A percentile compares a stretch with the other conserved stretches of the same genome.
Conservation (phyloP, 2,329 filamentous ascomycete genomes). For the Phaeosphaeria sp. region DNA sequence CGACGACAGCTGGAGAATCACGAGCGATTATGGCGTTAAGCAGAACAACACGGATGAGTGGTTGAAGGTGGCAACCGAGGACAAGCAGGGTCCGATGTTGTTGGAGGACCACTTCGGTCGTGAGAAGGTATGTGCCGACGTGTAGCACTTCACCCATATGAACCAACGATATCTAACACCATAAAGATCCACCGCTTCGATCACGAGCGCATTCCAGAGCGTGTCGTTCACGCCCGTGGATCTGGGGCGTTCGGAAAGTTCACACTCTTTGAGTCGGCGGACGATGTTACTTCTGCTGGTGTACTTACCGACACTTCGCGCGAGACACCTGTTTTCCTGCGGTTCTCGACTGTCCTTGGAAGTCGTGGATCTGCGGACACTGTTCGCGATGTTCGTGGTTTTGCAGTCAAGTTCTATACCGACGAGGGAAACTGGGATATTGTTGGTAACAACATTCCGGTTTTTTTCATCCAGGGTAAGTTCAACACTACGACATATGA, state of each 20-base stretch:
- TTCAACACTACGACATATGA: background rate
- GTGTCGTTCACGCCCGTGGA: slow-evolving; percentile 72
- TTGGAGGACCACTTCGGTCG: slow-evolving; percentile 75
- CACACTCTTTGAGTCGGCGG: slow-evolving; percentile 68
- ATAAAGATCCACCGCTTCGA: slow-evolving; percentile 77
- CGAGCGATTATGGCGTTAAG: slow-evolving; percentile 79
- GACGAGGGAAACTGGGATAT: slow-evolving; percentile 80
- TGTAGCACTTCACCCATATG: background rate
- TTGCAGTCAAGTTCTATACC: slow-evolving; percentile 80
- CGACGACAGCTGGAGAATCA: slow-evolving; percentile 65
- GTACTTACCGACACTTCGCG: slow-evolving; percentile 73
- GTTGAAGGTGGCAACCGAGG: slow-evolving; percentile 69
- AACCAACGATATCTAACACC: slow-evolving; percentile 8
- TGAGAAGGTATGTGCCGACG: slow-evolving; percentile 67
- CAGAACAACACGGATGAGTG: slow-evolving; percentile 78
- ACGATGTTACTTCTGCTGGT: slow-evolving; percentile 68
- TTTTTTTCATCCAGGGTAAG: slow-evolving; percentile 73
- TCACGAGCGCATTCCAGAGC: slow-evolving; percentile 73
- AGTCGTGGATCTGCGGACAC: slow-evolving; percentile 80
- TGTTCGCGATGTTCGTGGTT: slow-evolving; percentile 82
- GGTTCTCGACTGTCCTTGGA: slow-evolving; percentile 80
- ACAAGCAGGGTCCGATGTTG: slow-evolving; percentile 70
- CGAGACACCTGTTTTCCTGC: slow-evolving; percentile 71
- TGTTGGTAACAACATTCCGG: slow-evolving; percentile 76
- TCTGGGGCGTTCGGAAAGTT: slow-evolving; percentile 72